Base-by-base conservation (phyloP, 148 eudicot genomes). In the Arctostaphylos glauca region DNA sequence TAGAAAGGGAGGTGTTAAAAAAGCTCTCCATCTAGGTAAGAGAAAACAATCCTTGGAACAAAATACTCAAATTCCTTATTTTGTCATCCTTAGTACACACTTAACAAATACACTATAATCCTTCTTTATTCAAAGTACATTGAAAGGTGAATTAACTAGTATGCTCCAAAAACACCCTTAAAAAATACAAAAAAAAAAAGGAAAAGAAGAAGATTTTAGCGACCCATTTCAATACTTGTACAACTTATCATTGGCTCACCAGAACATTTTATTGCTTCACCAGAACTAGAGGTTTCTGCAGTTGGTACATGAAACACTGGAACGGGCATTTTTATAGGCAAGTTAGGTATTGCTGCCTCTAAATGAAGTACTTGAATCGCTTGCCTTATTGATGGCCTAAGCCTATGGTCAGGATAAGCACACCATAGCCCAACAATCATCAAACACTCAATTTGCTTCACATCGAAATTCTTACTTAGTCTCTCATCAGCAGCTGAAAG, bases 361-460 rank as follows among this genome's bases (percentile, higher is more conserved):
- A 81, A 88, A 76, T 82, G 87, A 1, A 92, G 87, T 21, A 82
- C 91, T 19, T 81, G 86, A 41, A 81, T 79, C 0, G 83, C 93
- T 86, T 91, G 92, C 80, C 84, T 80, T 52, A 91, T 89, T 0
- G 92, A 87, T 6, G 95, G 93, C 58, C 95, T 75, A 46, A 48
- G 15, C 10, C 56, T 86, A 5, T 60, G 47, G 56, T 92, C 90
- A 4, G 93, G 93, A 55, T 92, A 90, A 49, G 88, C 89, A 84
- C 92, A 89, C 92, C 95, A 92, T 47, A 91, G 68, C 50, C 91
- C 92, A 0, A 86, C 86, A 43, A 88, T 86, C 87, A 91, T 76
- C 84, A 91, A 83, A 50, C 88, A 79, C 78, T 91, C 91, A 0
- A 82, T 60, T 80, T 92, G 83, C 48, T 86, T 80, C 14, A 5